These are phyloP conservation scores for Thymus mandschuricus DNA, from an alignment of 257 asterid species.

Conservation along the genomic window DNA sequence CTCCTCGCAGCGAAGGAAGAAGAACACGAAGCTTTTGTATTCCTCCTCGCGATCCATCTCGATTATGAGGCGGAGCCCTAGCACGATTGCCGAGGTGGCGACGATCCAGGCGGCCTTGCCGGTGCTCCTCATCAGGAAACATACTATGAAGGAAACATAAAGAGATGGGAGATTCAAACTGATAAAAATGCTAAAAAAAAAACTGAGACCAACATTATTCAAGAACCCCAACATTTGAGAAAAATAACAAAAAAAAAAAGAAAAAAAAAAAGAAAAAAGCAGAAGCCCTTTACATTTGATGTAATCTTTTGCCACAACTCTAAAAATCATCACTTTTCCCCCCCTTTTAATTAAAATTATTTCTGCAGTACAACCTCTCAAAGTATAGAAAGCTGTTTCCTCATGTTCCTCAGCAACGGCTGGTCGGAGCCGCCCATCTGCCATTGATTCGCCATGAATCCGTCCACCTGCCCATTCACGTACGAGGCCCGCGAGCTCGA, in stretches of 20 bases:
- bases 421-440: constrained; percentile 64
- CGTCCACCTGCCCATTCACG: constrained; percentile 60
- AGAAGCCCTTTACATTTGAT: constrained; percentile 38
- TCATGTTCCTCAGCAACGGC: constrained; percentile 45
- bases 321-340: constrained; percentile 21
- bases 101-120: constrained; percentile 31
- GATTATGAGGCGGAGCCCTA: constrained; percentile 58
- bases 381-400: constrained; percentile 24
- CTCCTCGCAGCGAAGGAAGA: too few species aligned
- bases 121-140: too few species aligned
- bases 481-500: constrained; percentile 46
- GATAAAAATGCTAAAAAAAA: constrained; percentile 21
- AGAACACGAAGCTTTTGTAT: too few species aligned
- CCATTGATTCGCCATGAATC: constrained; percentile 64
- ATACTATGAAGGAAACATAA: not conserved
- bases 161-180: not conserved
- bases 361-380: constrained; percentile 20
- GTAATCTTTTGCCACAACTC: constrained; percentile 34
- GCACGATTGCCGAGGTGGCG: constrained; percentile 57
- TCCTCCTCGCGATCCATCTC: constrained; percentile 69
- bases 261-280: not conserved
- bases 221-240: constrained; percentile 30
- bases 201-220: constrained; percentile 29
- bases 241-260: not conserved
- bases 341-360: constrained; percentile 32